A percentile compares a stretch with the other conserved stretches of the same genome.
Evolutionary conservation across 179 eudicot genomes (phyloP).

Genomic region (Silene noctiflora): DNA sequence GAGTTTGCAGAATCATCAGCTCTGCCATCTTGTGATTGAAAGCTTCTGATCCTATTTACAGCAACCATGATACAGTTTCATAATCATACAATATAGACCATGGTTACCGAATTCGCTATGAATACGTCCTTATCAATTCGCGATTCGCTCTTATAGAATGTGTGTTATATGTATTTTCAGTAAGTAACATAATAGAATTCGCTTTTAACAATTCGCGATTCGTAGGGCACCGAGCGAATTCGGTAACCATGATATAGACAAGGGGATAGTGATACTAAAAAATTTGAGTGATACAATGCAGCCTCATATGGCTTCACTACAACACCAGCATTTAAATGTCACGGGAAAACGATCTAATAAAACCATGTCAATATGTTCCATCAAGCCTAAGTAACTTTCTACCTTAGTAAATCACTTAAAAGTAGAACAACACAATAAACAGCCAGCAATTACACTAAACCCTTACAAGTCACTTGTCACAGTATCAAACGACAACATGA

Average conservation of each 20-base stretch:
- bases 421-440: neutral
- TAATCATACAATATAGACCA: constrained; percentile 12
- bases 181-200: no score
- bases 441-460: neutral
- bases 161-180: no score
- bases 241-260: no score
- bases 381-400: neutral
- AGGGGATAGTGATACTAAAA: no score
- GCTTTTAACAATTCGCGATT: no score
- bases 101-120: no score
- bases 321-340: neutral
- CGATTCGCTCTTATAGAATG: no score
- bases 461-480: neutral
- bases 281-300: constrained; percentile 1
- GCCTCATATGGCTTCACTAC: neutral
- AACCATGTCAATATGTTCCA: constrained; percentile 2
- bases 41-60: constrained; percentile 52
- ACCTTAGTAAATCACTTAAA: neutral
- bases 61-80: constrained; percentile 10
- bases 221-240: no score
- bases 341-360: neutral
- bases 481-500: neutral
- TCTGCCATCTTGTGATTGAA: constrained; percentile 42
- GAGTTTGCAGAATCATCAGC: constrained; percentile 31
- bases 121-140: no score